Evolutionary conservation across 1,284 basidiomycete species (phyloP).

Genomic region (Cutaneotrichosporon cutaneum): DNA sequence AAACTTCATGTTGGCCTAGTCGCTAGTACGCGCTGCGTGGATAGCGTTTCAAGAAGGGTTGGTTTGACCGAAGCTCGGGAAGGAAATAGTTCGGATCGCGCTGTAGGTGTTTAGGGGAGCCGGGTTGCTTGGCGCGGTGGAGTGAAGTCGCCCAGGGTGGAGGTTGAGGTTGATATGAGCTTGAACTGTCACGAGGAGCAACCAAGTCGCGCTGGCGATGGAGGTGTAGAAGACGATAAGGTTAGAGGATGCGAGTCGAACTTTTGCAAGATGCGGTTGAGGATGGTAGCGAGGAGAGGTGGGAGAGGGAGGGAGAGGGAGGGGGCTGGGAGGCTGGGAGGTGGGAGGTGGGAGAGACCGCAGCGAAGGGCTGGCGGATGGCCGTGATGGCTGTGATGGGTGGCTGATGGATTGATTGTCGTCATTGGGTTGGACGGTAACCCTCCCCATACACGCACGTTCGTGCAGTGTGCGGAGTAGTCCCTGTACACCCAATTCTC

Average conservation of each 20-base stretch:
- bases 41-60: constrained; percentile 1
- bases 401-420: neutral
- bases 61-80: neutral
- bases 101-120: neutral
- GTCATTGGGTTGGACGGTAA: neutral
- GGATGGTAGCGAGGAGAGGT: too few species aligned
- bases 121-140: neutral
- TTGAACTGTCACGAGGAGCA: neutral
- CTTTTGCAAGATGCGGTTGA: too few species aligned
- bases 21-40: neutral
- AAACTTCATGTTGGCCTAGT: constrained; percentile 67
- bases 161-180: neutral
- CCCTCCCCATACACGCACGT: neutral
- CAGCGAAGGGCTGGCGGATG: too few species aligned
- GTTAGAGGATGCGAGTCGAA: too few species aligned
- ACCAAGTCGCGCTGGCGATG: neutral
- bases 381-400: too few species aligned
- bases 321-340: neutral
- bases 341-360: too few species aligned
- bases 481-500: too few species aligned
- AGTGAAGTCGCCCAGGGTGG: neutral
- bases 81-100: neutral
- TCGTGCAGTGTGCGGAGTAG: neutral
- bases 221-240: neutral
- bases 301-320: neutral